Evolutionary conservation across 2,329 filamentous ascomycete species (phyloP).

Genomic region (Cordyceps cateniannulata): DNA sequence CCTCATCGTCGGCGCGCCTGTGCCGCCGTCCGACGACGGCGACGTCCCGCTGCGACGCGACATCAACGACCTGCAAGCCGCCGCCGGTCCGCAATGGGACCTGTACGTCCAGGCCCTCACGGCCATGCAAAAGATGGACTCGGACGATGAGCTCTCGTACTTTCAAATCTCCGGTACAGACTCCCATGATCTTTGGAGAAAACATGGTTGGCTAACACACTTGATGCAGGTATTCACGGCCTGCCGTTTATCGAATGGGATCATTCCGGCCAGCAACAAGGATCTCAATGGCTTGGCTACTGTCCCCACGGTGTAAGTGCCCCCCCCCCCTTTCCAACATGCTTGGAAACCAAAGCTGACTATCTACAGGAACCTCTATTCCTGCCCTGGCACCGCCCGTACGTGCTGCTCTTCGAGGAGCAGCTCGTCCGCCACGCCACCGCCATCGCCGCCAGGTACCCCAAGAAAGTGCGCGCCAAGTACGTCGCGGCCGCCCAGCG

Average conservation of each 20-base stretch:
- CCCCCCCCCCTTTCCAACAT: no score
- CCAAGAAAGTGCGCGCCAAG: conserved; percentile 17
- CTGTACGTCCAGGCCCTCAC: conserved; percentile 35
- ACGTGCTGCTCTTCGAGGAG: conserved; percentile 45
- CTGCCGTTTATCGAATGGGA: conserved; percentile 26
- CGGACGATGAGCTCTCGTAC: conserved; percentile 33
- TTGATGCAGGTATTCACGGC: conserved; percentile 19
- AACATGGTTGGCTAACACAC: not conserved
- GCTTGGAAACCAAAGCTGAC: not conserved
- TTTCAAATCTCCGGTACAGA: conserved; percentile 34
- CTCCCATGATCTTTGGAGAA: not conserved
- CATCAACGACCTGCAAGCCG: conserved; percentile 33
- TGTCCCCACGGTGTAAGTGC: conserved; percentile 32
- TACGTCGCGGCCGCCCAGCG: conserved; percentile 33
- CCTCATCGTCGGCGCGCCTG: not conserved
- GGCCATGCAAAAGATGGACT: conserved; percentile 28
- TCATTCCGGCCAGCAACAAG: conserved; percentile 15
- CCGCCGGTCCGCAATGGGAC: conserved; percentile 28
- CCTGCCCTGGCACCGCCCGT: conserved; percentile 43
- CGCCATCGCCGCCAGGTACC: conserved; percentile 34
- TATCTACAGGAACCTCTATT: conserved; percentile 32
- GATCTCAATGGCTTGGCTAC: conserved; percentile 23
- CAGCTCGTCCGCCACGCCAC: conserved; percentile 33
- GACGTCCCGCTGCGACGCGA: conserved; percentile 31
- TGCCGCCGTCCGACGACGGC: not conserved